Evolutionary conservation across 2,329 filamentous ascomycete genomes (phyloP), one percentile per base, ranked within the genome.

Genomic region (Zymoseptoria tritici): DNA sequence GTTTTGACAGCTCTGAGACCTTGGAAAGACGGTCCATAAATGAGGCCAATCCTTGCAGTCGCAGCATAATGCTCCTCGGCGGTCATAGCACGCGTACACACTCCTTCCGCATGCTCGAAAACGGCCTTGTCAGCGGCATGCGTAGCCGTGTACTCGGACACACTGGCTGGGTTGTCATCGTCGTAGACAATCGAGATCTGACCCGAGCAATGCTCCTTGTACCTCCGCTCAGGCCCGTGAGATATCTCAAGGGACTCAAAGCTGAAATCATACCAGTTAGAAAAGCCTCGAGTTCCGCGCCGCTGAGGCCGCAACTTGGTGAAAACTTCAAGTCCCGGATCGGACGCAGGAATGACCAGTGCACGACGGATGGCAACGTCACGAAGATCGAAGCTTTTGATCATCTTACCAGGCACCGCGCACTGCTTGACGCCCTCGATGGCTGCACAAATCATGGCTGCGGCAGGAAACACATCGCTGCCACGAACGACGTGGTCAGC

Each of bases 351-450:
- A 2, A 60, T 54, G 3, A 55, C 19, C 7, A 62, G 31, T 4
- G 57, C 60, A 13, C 42, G 56, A 16, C 52, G 22, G 21, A 64
- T 57, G 20, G 57, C 52, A 24, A 64, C 56, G 31, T 64, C 62
- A 5, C 57, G 55, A 6, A 64, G 49, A 26, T 57, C 51, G 52
- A 57, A 64, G 3, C 60, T 77, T 46, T 49, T 52, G n/a, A 58
- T 20, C 22, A 19, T 42, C 19, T 42, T 49, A 31, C 56, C 49
- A 8, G 31, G 52, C 11, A 51, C 46, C 19, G 58, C 53, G 9
- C 58, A 31, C 29, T 63, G 57, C 46, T 31, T 50, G 4, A 57
- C 60, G n/a, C 62, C 65, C 52, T 67, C 65, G 13, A 66, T 49
- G 16, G 64, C 65, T 55, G 62, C 61, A 24, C 49, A 52, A 5